Base-by-base conservation (phyloP, 805 yeast genomes). In the Yarrowia keelungensis region DNA sequence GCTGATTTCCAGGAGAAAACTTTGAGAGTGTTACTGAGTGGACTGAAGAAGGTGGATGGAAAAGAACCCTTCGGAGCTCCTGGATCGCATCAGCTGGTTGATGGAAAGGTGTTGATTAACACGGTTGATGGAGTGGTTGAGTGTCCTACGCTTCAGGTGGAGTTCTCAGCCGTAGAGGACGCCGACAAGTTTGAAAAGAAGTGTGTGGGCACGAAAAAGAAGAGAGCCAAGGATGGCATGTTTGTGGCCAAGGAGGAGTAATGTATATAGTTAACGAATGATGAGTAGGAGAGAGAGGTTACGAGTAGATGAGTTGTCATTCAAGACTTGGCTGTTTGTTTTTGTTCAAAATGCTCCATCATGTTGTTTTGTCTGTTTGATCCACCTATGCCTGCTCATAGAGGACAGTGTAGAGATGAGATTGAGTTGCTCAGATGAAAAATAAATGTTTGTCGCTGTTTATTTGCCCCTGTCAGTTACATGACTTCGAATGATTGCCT, bases 121-220 rank as follows among this genome's bases (percentile, higher is more conserved):
- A 59, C 65, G 3, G 51, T 59, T 3, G 65, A 59, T 35, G 65
- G 65, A 3, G 65, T 59, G 8, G 65, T 45, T 1, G 11, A 32
- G 14, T 59, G 65, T 59, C 42, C 50, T 12, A 35, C 39, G 10
- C 14, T 59, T 2, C 79, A 81, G 65, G 83, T 81, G 46, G 89
- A 80, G 14, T 84, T 81, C 9, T 80, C 78, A 2, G 81, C 80
- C 3, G 80, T 79, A 26, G 77, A 74, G 9, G 88, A 81, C 51
- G 83, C 82, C 0, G 84, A 79, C 1, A 91, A 89, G 73, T 86
- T 85, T 22, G 81, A 82, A 15, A 81, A 84, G 71, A 89, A 94
- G 93, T 85, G 83, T 2, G 81, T 87, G 26, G 95, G 93, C 39
- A 74, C 90, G n/a, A 89, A 89, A 80, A 86, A 86, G 76, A 85